Conservation (phyloP, 805 yeast species). For the Brettanomyces custersianus region DNA sequence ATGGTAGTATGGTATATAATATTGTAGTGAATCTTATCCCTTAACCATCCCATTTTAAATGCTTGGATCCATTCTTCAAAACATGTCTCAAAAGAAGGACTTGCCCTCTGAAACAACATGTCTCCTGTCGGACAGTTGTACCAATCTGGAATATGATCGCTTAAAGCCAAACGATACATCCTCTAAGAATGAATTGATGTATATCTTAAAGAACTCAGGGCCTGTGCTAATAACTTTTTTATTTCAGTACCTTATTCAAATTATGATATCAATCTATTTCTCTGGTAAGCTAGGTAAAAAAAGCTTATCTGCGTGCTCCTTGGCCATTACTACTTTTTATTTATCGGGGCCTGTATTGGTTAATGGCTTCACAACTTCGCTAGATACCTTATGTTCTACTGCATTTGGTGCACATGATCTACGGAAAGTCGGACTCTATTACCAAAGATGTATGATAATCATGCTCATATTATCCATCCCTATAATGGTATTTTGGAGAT, state of each 20-base stretch:
- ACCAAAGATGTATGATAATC: slow-evolving; percentile 54
- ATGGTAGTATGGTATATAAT: too few relatives aligned
- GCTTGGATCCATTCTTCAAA: too few relatives aligned
- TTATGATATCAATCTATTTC: slow-evolving; percentile 63
- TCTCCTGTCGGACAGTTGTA: background rate
- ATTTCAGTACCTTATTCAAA: slow-evolving; percentile 60
- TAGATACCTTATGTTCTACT: slow-evolving; percentile 72
- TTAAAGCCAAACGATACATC: slow-evolving; percentile 10
- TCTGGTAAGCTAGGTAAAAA: slow-evolving; percentile 60
- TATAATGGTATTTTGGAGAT: slow-evolving; percentile 49
- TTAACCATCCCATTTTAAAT: too few relatives aligned
- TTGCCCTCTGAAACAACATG: slow-evolving; percentile 1
- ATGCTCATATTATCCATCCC: slow-evolving; percentile 43
- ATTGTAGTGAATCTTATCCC: too few relatives aligned
- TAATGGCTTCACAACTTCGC: slow-evolving; percentile 65
- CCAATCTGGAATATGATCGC: background rate
- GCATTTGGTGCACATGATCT: slow-evolving; percentile 61
- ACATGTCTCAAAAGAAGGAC: background rate
- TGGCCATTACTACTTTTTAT: slow-evolving; percentile 68
- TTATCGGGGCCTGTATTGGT: slow-evolving; percentile 63
- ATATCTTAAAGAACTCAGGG: slow-evolving; percentile 30
- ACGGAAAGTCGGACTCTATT: slow-evolving; percentile 55
- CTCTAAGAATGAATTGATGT: slow-evolving; percentile 10
- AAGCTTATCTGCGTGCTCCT: slow-evolving; percentile 62
- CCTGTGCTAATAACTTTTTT: slow-evolving; percentile 63